A percentile compares a stretch with the other conserved stretches of the same genome.
Conservation (phyloP, 768 basidiomycete genomes). For the Psilocybe subaeruginosa region DNA sequence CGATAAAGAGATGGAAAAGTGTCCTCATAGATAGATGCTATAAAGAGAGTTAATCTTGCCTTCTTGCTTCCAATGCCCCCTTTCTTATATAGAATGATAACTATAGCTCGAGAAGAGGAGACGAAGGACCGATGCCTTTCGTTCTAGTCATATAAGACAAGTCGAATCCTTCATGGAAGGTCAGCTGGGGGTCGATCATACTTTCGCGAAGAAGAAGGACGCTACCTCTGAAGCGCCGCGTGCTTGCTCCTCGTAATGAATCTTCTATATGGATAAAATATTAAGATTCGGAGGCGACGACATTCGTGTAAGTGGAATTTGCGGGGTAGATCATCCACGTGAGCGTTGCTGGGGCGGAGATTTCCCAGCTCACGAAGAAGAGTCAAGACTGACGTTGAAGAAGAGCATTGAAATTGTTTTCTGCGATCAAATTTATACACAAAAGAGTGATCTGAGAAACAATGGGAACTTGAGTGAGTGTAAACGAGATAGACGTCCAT, state of each 20-base stretch:
- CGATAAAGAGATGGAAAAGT: background rate
- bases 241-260: background rate
- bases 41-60: background rate
- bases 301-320: conserved; percentile 10
- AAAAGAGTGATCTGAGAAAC: no score
- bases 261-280: conserved; percentile 9
- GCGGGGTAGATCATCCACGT: conserved; percentile 13
- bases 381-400: background rate
- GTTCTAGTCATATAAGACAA: no score
- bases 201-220: conserved; percentile 4
- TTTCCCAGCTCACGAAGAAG: background rate
- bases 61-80: background rate
- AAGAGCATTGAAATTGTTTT: background rate
- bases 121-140: no score
- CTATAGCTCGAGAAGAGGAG: background rate
- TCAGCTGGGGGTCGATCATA: conserved; percentile 6
- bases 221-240: conserved; percentile 3
- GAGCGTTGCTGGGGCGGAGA: conserved; percentile 6
- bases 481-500: no score
- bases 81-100: conserved; percentile 1
- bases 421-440: no score
- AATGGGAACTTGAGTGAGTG: no score
- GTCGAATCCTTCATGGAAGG: background rate
- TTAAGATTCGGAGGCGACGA: conserved; percentile 6
- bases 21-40: background rate